Percentiles rank a stretch among this genome's conserved stretches.
Conservation (phyloP, 371 early-diverging fungal genomes). For the Mucor saturninus region DNA sequence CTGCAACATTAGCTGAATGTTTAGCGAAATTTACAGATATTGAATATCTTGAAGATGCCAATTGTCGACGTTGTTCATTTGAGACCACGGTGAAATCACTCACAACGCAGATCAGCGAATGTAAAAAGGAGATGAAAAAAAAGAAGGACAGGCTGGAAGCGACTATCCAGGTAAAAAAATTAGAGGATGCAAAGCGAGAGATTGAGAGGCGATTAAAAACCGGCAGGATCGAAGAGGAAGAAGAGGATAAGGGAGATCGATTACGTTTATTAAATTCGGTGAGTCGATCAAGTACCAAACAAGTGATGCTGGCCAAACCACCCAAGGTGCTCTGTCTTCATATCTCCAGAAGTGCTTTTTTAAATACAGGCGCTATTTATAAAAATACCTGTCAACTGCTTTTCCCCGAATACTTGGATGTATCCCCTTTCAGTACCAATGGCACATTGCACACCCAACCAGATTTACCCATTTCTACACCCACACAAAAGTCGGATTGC, state of each 20-base stretch:
- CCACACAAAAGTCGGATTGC: slow-evolving; percentile 1
- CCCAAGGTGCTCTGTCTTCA: slow-evolving; percentile 70
- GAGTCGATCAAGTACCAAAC: slow-evolving; percentile 55
- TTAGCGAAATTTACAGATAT: slow-evolving; percentile 66
- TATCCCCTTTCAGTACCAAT: slow-evolving; percentile 64
- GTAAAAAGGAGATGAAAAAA: slow-evolving; percentile 45
- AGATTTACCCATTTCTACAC: slow-evolving; percentile 58
- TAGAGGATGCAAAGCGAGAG: slow-evolving; percentile 18
- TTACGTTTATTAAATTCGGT: slow-evolving; percentile 18
- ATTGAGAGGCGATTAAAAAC: slow-evolving; percentile 12
- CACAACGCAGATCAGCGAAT: slow-evolving; percentile 40
- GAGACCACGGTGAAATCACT: slow-evolving; percentile 46
- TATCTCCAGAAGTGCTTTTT: slow-evolving; percentile 72
- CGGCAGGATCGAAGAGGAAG: slow-evolving; percentile 30
- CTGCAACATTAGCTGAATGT: slow-evolving; percentile 67
- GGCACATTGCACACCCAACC: slow-evolving; percentile 57
- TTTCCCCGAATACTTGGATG: slow-evolving; percentile 66
- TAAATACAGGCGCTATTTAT: slow-evolving; percentile 61
- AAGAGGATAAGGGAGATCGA: slow-evolving; percentile 27
- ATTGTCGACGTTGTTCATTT: slow-evolving; percentile 75
- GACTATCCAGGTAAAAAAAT: too few relatives aligned
- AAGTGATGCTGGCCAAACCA: slow-evolving; percentile 66
- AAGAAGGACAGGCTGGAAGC: slow-evolving; percentile 11
- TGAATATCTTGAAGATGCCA: slow-evolving; percentile 75
- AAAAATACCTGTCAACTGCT: slow-evolving; percentile 70